Percentiles rank a stretch among this genome's conserved stretches.
Conservation (phyloP, 1,284 basidiomycete genomes). For the Rhodotorula sp. region DNA sequence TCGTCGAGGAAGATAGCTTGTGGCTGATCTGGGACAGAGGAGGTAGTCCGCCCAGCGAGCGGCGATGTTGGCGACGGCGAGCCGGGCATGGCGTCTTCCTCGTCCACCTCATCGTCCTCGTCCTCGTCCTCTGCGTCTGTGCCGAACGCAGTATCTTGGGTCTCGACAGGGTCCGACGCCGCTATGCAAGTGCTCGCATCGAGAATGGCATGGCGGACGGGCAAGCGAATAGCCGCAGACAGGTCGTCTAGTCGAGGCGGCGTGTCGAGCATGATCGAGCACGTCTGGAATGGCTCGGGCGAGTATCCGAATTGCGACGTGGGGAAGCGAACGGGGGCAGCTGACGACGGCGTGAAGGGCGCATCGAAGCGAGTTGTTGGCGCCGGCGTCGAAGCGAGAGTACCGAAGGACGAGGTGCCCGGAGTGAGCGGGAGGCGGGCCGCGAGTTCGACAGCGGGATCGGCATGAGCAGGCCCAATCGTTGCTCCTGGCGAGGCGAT, state of each 20-base stretch:
- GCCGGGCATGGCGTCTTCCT: background rate
- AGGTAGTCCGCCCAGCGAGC: background rate
- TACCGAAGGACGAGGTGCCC: background rate
- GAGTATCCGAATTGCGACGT: background rate
- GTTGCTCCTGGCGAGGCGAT: background rate
- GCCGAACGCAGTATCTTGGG: background rate
- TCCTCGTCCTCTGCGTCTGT: background rate
- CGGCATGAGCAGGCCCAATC: background rate
- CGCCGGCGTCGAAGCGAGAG: background rate
- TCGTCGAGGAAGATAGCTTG: conserved; percentile 23
- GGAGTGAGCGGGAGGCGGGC: background rate
- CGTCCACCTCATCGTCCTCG: background rate
- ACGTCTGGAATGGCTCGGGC: conserved; percentile 37
- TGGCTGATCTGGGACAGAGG: background rate
- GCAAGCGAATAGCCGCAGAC: conserved; percentile 15
- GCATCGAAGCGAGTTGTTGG: background rate
- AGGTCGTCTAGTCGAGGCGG: conserved; percentile 24
- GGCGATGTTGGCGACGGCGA: background rate
- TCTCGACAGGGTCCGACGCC: background rate
- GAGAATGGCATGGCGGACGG: background rate
- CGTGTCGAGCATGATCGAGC: conserved; percentile 39
- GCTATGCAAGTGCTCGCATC: background rate
- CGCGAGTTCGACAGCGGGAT: background rate
- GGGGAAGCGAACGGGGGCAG: conserved; percentile 13
- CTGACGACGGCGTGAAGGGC: conserved; percentile 2